These are phyloP conservation scores for Ogataea populi-albae DNA, from an alignment of 805 yeast genomes.

Conservation along the genomic window DNA sequence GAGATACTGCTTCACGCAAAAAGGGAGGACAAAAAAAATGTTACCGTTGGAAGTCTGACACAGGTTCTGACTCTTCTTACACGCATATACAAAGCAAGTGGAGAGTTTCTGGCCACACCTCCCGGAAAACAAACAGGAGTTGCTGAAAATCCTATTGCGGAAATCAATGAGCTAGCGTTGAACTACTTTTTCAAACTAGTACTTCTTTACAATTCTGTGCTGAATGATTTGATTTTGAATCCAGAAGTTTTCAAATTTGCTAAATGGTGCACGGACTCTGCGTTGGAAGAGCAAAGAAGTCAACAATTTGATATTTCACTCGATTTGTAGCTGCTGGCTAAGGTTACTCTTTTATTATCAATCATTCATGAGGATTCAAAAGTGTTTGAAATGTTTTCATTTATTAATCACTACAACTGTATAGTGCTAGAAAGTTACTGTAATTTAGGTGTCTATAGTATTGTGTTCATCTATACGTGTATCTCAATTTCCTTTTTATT, in stretches of 20 bases:
- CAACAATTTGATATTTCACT: slow-evolving; percentile 16
- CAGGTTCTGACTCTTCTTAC: slow-evolving; percentile 61
- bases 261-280: slow-evolving; percentile 68
- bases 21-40: slow-evolving; percentile 59
- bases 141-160: slow-evolving; percentile 43
- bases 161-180: slow-evolving; percentile 63
- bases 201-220: slow-evolving; percentile 55
- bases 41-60: slow-evolving; percentile 52
- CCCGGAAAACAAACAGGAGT: slow-evolving; percentile 22
- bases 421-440: too few species aligned
- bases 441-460: too few species aligned
- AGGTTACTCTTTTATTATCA: too few species aligned
- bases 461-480: too few species aligned
- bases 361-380: too few species aligned
- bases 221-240: slow-evolving; percentile 62
- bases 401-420: too few species aligned
- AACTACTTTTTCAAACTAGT: slow-evolving; percentile 64
- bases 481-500: not conserved
- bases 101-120: slow-evolving; percentile 42
- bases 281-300: slow-evolving; percentile 46
- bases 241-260: slow-evolving; percentile 66
- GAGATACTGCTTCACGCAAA: slow-evolving; percentile 57
- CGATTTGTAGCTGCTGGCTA: slow-evolving; percentile 3
- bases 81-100: slow-evolving; percentile 53
- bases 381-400: too few species aligned